Base-by-base conservation (phyloP, 257 asterid species). In the Rubia yunnanensis region DNA sequence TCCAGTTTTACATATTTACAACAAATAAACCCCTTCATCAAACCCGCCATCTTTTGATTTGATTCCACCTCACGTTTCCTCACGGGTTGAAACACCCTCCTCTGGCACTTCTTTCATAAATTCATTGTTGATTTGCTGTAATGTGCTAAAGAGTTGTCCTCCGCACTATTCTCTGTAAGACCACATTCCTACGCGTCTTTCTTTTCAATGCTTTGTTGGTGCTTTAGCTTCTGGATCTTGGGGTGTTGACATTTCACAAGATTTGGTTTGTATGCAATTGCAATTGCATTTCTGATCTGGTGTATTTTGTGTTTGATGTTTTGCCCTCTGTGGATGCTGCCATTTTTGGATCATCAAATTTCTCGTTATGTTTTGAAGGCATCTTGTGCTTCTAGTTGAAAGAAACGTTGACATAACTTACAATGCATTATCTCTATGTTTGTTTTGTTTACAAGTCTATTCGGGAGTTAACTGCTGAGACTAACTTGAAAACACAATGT, bases 61-160 rank as follows among this genome's bases (percentile, higher is more conserved):
- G 58, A 63, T 70, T 70, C 64, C 52, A 36, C 41, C 61, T 49
- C 57, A 52, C 74, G 65, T 38, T 63, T 53, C 64, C 28, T 63
- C 39, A 30, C 63, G 54, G 53, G 50, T 59, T 8, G 36, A 39
- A 39, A 39, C 48, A 39, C 48, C 48, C 48, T 39, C 14, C 52
- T 44, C 52, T 44, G n/a, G 52, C 52, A 14, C 52, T 44, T 44
- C 20, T 44, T 44, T 0, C 31, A 18, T 15, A 32, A 4, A 65
- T 49, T 65, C 48, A 46, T 22, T 30, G 14, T 24, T 28, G 27
- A 44, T 31, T 58, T 46, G 41, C 22, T 64, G 69, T 48, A 65
- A 49, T 49, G 48, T 64, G 60, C 69, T 64, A n/a, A 64, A 48
- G 55, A 41, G 58, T 54, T 23, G 53, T 61, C 30, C 28, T 20